Evolutionary conservation across 2,329 filamentous ascomycete genomes (phyloP), one percentile per base, ranked within the genome.

Genomic region (Didymellaceae sp.): DNA sequence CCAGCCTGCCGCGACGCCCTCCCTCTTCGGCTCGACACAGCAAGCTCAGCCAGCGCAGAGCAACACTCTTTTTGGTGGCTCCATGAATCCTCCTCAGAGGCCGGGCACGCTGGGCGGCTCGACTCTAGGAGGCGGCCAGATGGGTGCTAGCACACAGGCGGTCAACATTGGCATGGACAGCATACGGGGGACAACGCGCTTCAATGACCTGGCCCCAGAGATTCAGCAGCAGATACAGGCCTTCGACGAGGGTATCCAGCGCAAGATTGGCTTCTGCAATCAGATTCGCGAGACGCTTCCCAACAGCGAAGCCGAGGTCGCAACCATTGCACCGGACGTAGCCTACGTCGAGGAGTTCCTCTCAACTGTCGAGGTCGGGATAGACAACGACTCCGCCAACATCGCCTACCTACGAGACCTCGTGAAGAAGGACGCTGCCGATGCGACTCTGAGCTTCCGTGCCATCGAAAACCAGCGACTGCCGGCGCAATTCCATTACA

Each of bases 111-210:
- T 67, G 9, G 64, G 65, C 30, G 60, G 61, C 42, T 62, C 59
- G 25, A 65, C 61, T 17, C 32, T 65, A 4, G 57, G 59, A 22
- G 58, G 49, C 10, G 52, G 65, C 8, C 64, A 67, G 14, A 67
- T 74, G 45, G 63, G 61, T 21, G 61, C 46, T 17, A 55, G 30
- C 38, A 55, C 67, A 28, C 65, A 67, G 39, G 58, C 61, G n/a
- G 59, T 70, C 11, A 64, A 72, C 45, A 60, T 64, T 37, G 62
- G 61, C 2, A 63, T 68, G 14, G 84, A 84, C 62, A 90, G 89
- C 67, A 79, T 97, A 53, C 86, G 91, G 43, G 88, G 89, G 13
- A 96, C 92, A 0, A 96, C 91, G 3, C 90, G 94, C 55, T 97
- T 94, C 78, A 90, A 91, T 68, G 93, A 96, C 72, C 86, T 96